Evolutionary conservation across 2,329 filamentous ascomycete genomes (phyloP).

Genomic region (Calonectria naviculata): DNA sequence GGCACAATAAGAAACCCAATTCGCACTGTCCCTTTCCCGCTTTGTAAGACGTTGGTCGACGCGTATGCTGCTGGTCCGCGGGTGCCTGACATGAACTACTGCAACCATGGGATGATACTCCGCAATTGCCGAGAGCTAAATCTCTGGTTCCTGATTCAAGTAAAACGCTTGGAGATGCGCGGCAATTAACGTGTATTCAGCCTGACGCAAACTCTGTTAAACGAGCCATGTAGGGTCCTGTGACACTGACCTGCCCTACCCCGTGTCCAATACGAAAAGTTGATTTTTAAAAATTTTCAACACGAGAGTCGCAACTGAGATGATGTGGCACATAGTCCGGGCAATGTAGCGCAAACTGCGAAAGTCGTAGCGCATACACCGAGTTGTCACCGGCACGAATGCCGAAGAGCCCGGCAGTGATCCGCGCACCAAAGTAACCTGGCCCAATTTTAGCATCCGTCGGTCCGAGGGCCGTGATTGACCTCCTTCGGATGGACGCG

Average conservation of each 20-base stretch:
- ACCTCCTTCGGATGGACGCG: neutral
- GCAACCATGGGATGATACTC: neutral
- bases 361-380: neutral
- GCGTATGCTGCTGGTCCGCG: neutral
- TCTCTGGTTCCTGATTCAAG: neutral
- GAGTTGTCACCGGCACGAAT: neutral
- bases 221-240: neutral
- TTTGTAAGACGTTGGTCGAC: neutral
- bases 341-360: neutral
- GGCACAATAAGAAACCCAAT: neutral
- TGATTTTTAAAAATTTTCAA: neutral
- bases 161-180: neutral
- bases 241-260: neutral
- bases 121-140: neutral
- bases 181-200: neutral
- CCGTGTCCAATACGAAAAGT: neutral
- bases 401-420: neutral
- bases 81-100: neutral
- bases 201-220: neutral
- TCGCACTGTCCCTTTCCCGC: neutral
- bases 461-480: neutral
- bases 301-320: no score
- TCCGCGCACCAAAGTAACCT: neutral
- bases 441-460: neutral
- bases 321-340: no score